Base-by-base conservation (phyloP, 1,284 basidiomycete species). In the Papiliotrema laurentii region DNA sequence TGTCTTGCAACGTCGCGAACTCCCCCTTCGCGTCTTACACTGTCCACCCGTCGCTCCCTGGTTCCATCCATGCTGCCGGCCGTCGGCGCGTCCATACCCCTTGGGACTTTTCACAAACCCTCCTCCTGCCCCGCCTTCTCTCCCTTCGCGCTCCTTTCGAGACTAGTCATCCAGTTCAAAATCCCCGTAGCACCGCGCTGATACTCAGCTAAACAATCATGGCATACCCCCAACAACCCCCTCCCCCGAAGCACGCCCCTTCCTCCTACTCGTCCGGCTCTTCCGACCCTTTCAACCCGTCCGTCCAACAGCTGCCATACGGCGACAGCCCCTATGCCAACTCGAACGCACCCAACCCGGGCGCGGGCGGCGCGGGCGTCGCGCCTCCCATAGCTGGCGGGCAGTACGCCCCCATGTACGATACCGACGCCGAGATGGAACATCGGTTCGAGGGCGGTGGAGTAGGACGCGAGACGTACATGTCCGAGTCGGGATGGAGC, bases 401-500 rank as follows among this genome's bases (percentile, higher is more conserved):
- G 5, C 69, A 63, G 50, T 68, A 68, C 47, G 60, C 61, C 76
- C 50, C 71, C 64, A 85, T 85, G 68, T 82, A 85, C 62, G 86
- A 89, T 77, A 83, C 81, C 64, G 86, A 88, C 56, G 84, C 83
- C 31, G 86, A 87, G 58, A 75, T 80, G 69, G 76, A 79, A 54
- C 84, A 85, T 61, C 75, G 72, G 14, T 71, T 66, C 40, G 67
- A 70, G 30, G 69, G 69, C n/a, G 72, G 72, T 44, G 72, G 72
- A 33, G 63, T 64, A 59, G 72, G 61, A 14, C 53, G 64, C 26
- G 71, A 73, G 45, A 74, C 71, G 2, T 74, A 69, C 69, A 67
- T 68, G 16, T 71, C 67, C 42, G 72, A 74, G 45, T 69, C 67
- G 41, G 71, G 61, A 25, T 63, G 57, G 55, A 63, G 61, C 31